phyloP scores from a whole-genome alignment of 345 rosid species.

The Acer campestre region DNA sequence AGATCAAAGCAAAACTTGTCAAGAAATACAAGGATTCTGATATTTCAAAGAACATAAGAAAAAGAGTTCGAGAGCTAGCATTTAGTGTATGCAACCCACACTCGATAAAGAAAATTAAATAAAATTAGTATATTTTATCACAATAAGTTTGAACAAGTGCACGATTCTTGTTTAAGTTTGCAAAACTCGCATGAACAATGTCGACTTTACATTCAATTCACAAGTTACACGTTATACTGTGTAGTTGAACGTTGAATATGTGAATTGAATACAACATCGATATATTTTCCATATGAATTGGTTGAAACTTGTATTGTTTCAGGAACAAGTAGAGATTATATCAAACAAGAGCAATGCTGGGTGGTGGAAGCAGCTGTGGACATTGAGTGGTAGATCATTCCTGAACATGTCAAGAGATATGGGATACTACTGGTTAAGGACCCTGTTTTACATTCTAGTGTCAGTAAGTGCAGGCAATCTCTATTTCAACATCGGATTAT shows the following conservation, averaged over 20 bases:
- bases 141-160: not conserved
- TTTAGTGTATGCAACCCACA: slow-evolving; percentile 12
- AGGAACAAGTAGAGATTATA: slow-evolving; percentile 14
- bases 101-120: not conserved
- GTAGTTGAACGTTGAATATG: too few species aligned
- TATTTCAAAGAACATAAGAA: slow-evolving; percentile 19
- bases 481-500: slow-evolving; percentile 30
- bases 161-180: too few species aligned
- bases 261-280: too few species aligned
- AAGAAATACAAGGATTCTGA: slow-evolving; percentile 22
- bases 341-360: not conserved
- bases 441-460: slow-evolving; percentile 26
- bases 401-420: slow-evolving; percentile 40
- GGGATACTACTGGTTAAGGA: slow-evolving; percentile 43
- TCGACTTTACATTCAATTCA: too few species aligned
- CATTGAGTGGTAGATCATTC: slow-evolving; percentile 31
- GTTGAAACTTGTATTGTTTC: not conserved
- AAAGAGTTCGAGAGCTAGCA: slow-evolving; percentile 13
- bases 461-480: slow-evolving; percentile 27
- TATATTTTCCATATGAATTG: not conserved
- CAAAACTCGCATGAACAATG: not conserved
- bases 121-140: too few species aligned
- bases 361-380: slow-evolving; percentile 36
- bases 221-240: too few species aligned
- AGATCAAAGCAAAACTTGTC: slow-evolving; percentile 13